Conservation (phyloP, 2,329 filamentous ascomycete species). For the Diaporthe batatas region DNA sequence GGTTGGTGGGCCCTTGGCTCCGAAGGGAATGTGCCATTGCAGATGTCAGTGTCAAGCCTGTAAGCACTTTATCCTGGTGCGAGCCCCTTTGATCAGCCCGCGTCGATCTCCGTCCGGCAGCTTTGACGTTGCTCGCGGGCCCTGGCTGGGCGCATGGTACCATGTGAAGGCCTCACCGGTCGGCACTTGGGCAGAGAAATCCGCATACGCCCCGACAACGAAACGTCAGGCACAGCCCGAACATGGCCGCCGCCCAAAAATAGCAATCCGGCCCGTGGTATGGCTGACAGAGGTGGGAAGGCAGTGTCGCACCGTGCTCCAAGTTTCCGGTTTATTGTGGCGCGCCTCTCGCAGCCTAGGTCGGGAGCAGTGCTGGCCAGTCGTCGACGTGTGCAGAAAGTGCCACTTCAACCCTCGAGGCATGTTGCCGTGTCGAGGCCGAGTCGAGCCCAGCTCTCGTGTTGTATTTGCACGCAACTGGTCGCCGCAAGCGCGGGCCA, state of each 20-base stretch:
- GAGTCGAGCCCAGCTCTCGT: slow-evolving; percentile 17
- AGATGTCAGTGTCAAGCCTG: slow-evolving; percentile 37
- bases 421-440: slow-evolving; percentile 33
- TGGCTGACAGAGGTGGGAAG: not conserved
- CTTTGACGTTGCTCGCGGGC: slow-evolving; percentile 4
- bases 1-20: slow-evolving; percentile 17
- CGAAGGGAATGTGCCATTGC: slow-evolving; percentile 28
- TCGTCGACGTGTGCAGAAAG: slow-evolving; percentile 12
- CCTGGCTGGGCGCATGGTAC: not conserved
- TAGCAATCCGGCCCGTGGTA: slow-evolving; percentile 2
- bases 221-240: slow-evolving; percentile 9
- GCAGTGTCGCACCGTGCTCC: slow-evolving; percentile 27
- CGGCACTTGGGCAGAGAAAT: slow-evolving; percentile 30
- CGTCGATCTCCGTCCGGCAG: slow-evolving; percentile 29
- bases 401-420: slow-evolving; percentile 13
- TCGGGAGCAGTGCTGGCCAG: slow-evolving; percentile 34
- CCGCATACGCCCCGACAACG: slow-evolving; percentile 12
- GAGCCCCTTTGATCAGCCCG: not conserved
- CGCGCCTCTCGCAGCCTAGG: slow-evolving; percentile 22
- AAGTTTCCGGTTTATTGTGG: slow-evolving; percentile 41
- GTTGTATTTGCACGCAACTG: not conserved
- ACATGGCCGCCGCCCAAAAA: slow-evolving; percentile 17
- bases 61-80: slow-evolving; percentile 23
- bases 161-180: slow-evolving; percentile 23
- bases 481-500: not conserved